Evolutionary conservation across 768 basidiomycete species (phyloP).

Genomic region (Phlebiopsis flavidoalba): DNA sequence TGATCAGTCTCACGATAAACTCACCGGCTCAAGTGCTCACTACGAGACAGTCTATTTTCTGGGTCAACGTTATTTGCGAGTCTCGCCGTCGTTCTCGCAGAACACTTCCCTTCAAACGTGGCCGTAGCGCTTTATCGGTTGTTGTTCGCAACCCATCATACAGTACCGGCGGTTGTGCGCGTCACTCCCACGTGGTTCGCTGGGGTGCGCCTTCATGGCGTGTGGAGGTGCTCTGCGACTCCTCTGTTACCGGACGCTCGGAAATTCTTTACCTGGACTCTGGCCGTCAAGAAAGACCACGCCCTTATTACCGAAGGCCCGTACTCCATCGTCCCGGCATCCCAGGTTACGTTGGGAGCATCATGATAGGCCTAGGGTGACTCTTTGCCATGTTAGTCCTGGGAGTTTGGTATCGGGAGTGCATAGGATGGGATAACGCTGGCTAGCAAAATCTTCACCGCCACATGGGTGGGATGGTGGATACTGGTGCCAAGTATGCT

Average conservation of each 20-base stretch:
- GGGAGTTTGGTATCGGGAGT: background rate
- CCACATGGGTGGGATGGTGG: background rate
- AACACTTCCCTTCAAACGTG: background rate
- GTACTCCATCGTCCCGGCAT: constrained; percentile 24
- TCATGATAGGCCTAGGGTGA: background rate
- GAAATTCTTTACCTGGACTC: constrained; percentile 25
- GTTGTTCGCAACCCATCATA: background rate
- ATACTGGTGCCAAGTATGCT: background rate
- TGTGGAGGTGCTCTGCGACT: background rate
- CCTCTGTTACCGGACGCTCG: constrained; percentile 23
- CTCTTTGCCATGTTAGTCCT: background rate
- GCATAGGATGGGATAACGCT: background rate
- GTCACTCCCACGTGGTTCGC: background rate
- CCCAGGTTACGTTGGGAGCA: constrained; percentile 17
- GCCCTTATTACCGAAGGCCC: constrained; percentile 23
- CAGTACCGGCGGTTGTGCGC: background rate
- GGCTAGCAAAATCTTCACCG: background rate
- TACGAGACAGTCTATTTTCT: background rate
- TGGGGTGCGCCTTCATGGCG: background rate
- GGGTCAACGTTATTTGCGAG: background rate
- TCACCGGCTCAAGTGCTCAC: background rate
- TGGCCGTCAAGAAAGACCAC: constrained; percentile 21
- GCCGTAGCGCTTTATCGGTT: background rate
- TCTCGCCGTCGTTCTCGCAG: background rate
- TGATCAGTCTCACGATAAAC: background rate